Percentiles rank a stretch among this genome's conserved stretches.
Evolutionary conservation across 148 eudicot genomes (phyloP).

Genomic region (Polygonum maritimum): DNA sequence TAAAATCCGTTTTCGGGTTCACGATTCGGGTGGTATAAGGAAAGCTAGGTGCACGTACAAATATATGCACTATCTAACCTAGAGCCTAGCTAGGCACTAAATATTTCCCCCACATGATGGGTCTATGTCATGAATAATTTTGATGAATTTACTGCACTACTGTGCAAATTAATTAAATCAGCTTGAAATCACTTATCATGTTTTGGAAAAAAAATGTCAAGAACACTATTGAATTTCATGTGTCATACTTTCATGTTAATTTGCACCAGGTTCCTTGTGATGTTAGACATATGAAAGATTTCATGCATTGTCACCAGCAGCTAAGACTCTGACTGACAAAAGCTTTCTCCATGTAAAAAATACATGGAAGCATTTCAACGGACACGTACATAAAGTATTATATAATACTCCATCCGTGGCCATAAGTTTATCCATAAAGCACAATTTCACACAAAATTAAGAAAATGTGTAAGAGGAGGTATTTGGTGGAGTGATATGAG

Average conservation of each 20-base stretch:
- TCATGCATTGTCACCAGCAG: too few relatives aligned
- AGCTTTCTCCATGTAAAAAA: too few relatives aligned
- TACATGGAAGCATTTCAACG: background rate
- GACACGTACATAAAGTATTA: background rate
- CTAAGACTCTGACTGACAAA: too few relatives aligned
- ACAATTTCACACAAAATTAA: too few relatives aligned
- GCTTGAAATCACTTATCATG: background rate
- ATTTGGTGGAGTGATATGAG: too few relatives aligned
- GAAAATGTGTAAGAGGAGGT: too few relatives aligned
- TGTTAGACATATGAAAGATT: background rate
- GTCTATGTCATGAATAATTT: slow-evolving; percentile 5
- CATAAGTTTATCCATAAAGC: too few relatives aligned
- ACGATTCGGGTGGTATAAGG: too few relatives aligned
- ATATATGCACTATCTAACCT: background rate
- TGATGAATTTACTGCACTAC: background rate
- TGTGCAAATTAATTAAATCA: background rate
- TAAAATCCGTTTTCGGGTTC: too few relatives aligned
- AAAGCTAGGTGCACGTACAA: background rate
- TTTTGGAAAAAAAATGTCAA: background rate
- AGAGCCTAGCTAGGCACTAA: background rate
- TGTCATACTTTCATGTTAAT: background rate
- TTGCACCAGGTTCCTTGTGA: background rate
- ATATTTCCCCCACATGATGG: background rate
- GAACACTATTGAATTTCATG: background rate
- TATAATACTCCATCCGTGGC: too few relatives aligned